Percentiles rank a stretch among this genome's conserved stretches.
Evolutionary conservation across 2,329 filamentous ascomycete species (phyloP).

Genomic region (Diaporthe sp.): DNA sequence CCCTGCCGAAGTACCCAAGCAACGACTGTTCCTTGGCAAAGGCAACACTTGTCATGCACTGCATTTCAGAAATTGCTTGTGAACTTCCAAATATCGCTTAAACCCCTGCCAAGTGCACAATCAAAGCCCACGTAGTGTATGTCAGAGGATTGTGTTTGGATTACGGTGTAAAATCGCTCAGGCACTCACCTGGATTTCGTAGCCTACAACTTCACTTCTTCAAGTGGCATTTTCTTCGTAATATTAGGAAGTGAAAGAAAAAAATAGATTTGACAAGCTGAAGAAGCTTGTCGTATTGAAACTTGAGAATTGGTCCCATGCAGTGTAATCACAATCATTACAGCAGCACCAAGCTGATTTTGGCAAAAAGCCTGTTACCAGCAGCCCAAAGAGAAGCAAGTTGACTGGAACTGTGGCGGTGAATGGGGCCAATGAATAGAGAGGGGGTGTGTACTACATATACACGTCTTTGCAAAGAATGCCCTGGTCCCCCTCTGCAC

Average conservation of each 20-base stretch:
- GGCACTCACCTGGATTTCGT: background rate
- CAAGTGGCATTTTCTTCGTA: background rate
- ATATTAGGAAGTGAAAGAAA: background rate
- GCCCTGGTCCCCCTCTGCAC: no score
- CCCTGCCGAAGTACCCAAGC: background rate
- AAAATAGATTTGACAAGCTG: no score
- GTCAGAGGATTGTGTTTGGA: background rate
- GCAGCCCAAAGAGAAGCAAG: no score
- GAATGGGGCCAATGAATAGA: no score
- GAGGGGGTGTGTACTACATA: no score
- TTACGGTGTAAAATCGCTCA: background rate
- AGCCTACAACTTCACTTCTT: background rate
- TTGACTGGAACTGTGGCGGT: background rate
- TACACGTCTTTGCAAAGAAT: no score
- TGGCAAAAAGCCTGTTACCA: background rate
- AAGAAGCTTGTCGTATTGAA: background rate
- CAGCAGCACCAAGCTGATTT: background rate
- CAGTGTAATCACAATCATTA: no score
- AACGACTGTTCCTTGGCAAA: background rate
- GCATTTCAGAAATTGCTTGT: background rate
- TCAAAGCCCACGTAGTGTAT: background rate
- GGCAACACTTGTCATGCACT: background rate
- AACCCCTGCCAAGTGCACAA: slow-evolving; percentile 7
- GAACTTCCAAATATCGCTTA: background rate
- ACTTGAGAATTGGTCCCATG: background rate